Evolutionary conservation across 306 rosid species (phyloP).

Genomic region (Quercus wislizeni): DNA sequence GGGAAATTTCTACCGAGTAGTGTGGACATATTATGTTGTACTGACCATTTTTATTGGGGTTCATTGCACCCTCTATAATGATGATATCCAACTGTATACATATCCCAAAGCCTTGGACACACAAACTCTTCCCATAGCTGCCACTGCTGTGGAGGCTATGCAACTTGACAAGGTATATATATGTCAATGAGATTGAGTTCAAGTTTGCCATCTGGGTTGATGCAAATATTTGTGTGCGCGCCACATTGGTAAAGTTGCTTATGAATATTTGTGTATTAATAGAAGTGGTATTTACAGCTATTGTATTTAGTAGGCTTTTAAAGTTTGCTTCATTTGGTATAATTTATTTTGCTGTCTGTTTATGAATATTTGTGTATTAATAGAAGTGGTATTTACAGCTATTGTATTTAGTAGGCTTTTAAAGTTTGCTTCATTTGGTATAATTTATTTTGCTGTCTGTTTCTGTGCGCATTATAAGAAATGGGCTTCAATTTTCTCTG

Average conservation of each 20-base stretch:
- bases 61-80: slow-evolving; percentile 8
- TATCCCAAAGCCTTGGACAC: slow-evolving; percentile 17
- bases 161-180: slow-evolving; percentile 29
- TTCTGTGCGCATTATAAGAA: neutral
- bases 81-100: slow-evolving; percentile 11
- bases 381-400: neutral
- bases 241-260: neutral
- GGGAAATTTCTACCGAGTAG: slow-evolving; percentile 12
- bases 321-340: neutral
- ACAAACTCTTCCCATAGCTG: slow-evolving; percentile 13
- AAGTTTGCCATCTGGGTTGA: neutral
- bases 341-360: neutral
- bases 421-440: neutral
- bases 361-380: neutral
- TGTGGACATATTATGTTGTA: slow-evolving; percentile 12
- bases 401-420: neutral
- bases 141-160: slow-evolving; percentile 13
- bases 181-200: slow-evolving; percentile 3
- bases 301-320: neutral
- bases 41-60: slow-evolving; percentile 1
- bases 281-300: neutral
- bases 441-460: neutral
- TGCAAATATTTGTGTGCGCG: neutral
- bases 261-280: neutral
- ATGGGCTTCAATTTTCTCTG: neutral